phyloP scores from a whole-genome alignment of 1,139 yeast species.

The Yamadazyma sp. region DNA sequence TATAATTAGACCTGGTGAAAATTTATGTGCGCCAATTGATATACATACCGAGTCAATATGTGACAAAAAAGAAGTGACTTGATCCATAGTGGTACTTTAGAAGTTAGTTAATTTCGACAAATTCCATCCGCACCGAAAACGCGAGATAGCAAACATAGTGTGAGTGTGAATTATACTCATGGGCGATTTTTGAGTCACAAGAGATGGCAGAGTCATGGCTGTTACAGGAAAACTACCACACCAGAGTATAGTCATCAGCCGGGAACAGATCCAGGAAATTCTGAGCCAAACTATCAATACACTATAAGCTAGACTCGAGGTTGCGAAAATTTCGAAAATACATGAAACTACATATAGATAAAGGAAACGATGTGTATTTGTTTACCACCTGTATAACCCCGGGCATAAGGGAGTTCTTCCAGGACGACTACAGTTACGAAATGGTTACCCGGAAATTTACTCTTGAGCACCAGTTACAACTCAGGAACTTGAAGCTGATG shows the following conservation, averaged over 20 bases:
- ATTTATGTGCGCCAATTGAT: background rate
- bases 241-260: no score
- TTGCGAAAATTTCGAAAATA: background rate
- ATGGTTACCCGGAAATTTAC: conserved; percentile 4
- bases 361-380: background rate
- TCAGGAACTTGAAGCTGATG: background rate
- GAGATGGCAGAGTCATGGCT: background rate
- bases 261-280: no score
- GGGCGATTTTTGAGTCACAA: no score
- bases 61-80: conserved; percentile 17
- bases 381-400: conserved; percentile 6
- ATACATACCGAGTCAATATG: conserved; percentile 16
- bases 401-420: conserved; percentile 3
- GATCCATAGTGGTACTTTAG: conserved; percentile 13
- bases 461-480: background rate
- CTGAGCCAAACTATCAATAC: no score
- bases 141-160: conserved; percentile 1
- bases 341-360: background rate
- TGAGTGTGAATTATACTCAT: no score
- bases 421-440: conserved; percentile 9
- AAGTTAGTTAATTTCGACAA: background rate
- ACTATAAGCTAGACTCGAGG: no score
- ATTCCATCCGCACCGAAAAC: background rate
- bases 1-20: no score
- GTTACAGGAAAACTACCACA: no score